Percentiles rank a stretch among this genome's conserved stretches.
phyloP scores from a whole-genome alignment of 805 yeast genomes.

The Ogataea ramenticola region DNA sequence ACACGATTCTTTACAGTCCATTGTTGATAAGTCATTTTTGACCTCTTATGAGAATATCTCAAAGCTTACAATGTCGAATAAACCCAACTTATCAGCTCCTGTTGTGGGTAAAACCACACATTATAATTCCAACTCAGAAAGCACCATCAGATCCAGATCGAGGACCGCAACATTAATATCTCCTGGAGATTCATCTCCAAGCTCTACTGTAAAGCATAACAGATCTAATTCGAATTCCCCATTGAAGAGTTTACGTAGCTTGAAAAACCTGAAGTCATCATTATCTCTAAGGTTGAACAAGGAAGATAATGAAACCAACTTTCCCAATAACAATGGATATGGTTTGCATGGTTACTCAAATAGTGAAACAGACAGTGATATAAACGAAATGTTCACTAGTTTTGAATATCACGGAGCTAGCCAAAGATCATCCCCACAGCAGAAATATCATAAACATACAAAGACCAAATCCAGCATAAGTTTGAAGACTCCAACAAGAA shows the following conservation, averaged over 20 bases:
- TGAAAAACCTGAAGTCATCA: constrained; percentile 7
- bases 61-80: background rate
- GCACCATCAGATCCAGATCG: constrained; percentile 3
- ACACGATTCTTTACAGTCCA: constrained; percentile 2
- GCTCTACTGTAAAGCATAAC: background rate
- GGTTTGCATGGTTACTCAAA: background rate
- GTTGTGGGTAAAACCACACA: background rate
- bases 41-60: constrained; percentile 9
- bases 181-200: background rate
- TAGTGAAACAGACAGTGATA: background rate
- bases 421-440: constrained; percentile 20
- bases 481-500: constrained; percentile 11
- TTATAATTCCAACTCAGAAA: background rate
- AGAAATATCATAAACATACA: constrained; percentile 10
- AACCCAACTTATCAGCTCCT: background rate
- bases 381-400: constrained; percentile 5
- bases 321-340: background rate
- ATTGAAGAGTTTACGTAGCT: constrained; percentile 17
- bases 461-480: constrained; percentile 9
- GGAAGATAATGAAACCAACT: background rate
- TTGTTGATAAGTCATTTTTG: constrained; percentile 8
- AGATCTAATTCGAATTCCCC: constrained; percentile 19
- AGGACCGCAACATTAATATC: constrained; percentile 6
- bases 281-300: background rate
- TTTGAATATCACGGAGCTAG: constrained; percentile 19